A percentile compares a stretch with the other conserved stretches of the same genome.
phyloP scores from a whole-genome alignment of 2,329 filamentous ascomycete species.

The Colletotrichum horii region DNA sequence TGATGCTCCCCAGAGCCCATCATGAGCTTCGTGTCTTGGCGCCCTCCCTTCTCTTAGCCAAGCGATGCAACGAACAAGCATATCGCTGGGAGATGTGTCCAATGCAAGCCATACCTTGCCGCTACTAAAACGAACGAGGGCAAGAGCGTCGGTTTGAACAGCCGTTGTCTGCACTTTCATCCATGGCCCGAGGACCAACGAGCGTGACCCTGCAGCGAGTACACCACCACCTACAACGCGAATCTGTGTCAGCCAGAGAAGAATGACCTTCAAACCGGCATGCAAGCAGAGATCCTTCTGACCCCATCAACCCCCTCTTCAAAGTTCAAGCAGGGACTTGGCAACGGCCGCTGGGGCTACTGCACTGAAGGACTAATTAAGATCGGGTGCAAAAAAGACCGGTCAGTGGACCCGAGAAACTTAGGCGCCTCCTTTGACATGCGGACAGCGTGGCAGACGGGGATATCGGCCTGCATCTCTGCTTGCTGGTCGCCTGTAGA shows the following conservation, averaged over 20 bases:
- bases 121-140: neutral
- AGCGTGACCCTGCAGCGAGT: neutral
- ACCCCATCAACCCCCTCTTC: neutral
- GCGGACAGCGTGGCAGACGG: slow-evolving; percentile 1
- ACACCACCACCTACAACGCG: neutral
- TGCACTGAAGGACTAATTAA: neutral
- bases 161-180: neutral
- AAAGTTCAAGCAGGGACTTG: neutral
- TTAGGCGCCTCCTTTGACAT: slow-evolving; percentile 4
- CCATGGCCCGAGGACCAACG: neutral
- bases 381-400: neutral
- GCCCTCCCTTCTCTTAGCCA: neutral
- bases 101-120: slow-evolving; percentile 3
- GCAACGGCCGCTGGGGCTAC: neutral
- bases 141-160: neutral
- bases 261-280: neutral
- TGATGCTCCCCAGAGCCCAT: neutral
- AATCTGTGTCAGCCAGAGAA: neutral
- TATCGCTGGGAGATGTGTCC: slow-evolving; percentile 7
- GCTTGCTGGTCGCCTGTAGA: neutral
- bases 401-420: neutral
- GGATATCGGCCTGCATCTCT: neutral
- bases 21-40: neutral
- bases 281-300: neutral
- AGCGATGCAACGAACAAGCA: slow-evolving; percentile 12